Conservation (phyloP, 1,284 basidiomycete species). For the Entoloma clypeatum region DNA sequence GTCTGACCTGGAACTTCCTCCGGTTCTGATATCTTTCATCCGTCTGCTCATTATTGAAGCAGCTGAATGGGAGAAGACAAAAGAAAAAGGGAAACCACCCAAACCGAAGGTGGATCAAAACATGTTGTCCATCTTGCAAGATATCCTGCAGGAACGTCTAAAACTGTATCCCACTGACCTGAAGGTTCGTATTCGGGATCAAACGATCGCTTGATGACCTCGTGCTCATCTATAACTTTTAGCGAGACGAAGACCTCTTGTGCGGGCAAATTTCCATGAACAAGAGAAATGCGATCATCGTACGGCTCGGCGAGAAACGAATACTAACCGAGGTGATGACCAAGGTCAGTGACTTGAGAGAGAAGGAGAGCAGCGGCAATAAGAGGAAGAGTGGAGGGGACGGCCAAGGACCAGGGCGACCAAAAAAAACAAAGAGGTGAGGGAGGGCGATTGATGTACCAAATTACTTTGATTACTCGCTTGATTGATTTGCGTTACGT, state of each 20-base stretch:
- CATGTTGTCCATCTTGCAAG: conserved; percentile 42
- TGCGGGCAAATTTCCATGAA: conserved; percentile 41
- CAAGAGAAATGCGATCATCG: conserved; percentile 63
- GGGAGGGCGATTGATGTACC: too few species aligned
- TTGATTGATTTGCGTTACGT: too few species aligned
- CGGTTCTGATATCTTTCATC: conserved; percentile 66
- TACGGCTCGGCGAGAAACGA: conserved; percentile 79
- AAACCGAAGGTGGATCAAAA: conserved; percentile 61
- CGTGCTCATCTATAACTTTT: conserved; percentile 8
- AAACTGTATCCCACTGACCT: conserved; percentile 55
- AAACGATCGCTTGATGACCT: conserved; percentile 2
- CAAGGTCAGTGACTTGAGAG: conserved; percentile 19
- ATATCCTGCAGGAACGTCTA: conserved; percentile 50
- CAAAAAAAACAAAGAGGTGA: conserved; percentile 23
- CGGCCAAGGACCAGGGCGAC: conserved; percentile 14
- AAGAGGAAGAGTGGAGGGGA: conserved; percentile 21
- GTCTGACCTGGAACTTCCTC: conserved; percentile 54
- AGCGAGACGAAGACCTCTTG: conserved; percentile 54
- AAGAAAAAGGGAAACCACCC: conserved; percentile 73
- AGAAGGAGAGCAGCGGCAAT: conserved; percentile 10
- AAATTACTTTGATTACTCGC: too few species aligned
- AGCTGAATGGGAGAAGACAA: conserved; percentile 63
- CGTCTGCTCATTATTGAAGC: conserved; percentile 62
- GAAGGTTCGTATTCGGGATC: conserved; percentile 44
- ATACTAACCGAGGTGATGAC: conserved; percentile 48